A percentile compares a stretch with the other conserved stretches of the same genome.
Conservation (phyloP, 2,329 filamentous ascomycete species). For the Rachicladosporium sp. region DNA sequence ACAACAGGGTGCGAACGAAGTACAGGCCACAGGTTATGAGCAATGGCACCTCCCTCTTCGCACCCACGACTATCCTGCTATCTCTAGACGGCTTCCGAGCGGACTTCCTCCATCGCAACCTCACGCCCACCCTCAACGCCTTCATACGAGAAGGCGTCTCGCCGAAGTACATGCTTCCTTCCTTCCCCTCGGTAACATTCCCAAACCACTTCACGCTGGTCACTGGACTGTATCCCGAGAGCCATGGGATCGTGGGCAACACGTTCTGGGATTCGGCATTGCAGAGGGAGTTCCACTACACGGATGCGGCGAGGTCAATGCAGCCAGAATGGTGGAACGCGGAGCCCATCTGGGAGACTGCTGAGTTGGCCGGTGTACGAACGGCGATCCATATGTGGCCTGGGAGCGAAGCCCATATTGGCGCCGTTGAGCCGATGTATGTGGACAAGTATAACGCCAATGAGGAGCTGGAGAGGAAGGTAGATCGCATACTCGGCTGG, state of each 20-base stretch:
- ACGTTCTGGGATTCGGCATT: constrained; percentile 80
- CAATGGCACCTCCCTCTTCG: constrained; percentile 83
- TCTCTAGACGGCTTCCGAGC: constrained; percentile 93
- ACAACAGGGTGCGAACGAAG: constrained; percentile 1
- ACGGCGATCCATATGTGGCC: constrained; percentile 98
- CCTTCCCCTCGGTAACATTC: constrained; percentile 74
- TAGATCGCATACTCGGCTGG: constrained; percentile 65
- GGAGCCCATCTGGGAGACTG: constrained; percentile 87
- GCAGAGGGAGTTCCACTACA: constrained; percentile 76
- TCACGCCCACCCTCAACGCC: constrained; percentile 70
- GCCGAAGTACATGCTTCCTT: constrained; percentile 58
- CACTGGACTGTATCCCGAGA: constrained; percentile 84
- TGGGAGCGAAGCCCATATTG: constrained; percentile 78
- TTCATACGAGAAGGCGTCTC: constrained; percentile 77
- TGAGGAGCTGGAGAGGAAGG: constrained; percentile 63
- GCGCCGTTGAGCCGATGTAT: constrained; percentile 61
- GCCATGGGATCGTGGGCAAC: constrained; percentile 86
- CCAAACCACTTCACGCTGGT: constrained; percentile 88
- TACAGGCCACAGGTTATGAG: constrained; percentile 29
- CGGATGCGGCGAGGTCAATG: constrained; percentile 60
- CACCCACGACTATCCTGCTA: constrained; percentile 83
- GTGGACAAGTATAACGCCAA: constrained; percentile 75
- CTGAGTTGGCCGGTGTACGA: constrained; percentile 66
- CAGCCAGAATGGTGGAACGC: constrained; percentile 89
- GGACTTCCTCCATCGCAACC: constrained; percentile 71